Base-by-base conservation (phyloP, 1,284 basidiomycete genomes). In the Papiliotrema laurentii region DNA sequence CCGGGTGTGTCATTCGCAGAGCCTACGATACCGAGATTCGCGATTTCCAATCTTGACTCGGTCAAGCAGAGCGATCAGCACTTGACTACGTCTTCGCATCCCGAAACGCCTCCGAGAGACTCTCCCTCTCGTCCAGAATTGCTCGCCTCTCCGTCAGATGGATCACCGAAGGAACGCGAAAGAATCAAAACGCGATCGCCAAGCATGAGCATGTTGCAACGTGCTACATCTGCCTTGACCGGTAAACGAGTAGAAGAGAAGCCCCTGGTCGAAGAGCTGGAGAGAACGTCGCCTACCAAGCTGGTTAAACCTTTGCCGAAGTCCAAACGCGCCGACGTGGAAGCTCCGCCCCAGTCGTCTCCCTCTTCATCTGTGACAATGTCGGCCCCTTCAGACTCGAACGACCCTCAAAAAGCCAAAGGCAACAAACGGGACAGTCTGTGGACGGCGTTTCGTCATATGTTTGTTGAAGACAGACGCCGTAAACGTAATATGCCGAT, bases 171-270 rank as follows among this genome's bases (percentile, higher is more conserved):
- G 21, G 56, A 53, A 24, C 55, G 50, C 6, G 64, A 59, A 6
- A 53, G 44, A 14, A 67, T 77, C 46, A 91, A 90, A 64, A 75
- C 70, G 26, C 78, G 89, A 6, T 83, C 87, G 1, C 86, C 87
- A 5, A 92, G 89, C 49, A 86, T 94, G 47, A 92, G 85, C 64
- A 93, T 96, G 70, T 86, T 96, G 77, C 91, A 94, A 60, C 82
- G 91, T 5, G 91, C 89, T 0, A 92, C 89, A 0, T 92, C 89
- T 0, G 89, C 72, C 0, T 63, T 90, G 3, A 86, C 87, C 59
- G 52, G 58, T 19, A 51, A 60, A 11, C 50, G 58, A 50, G 45
- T 47, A 3, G 49, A 53, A 35, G 46, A 53, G 31, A 38, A 40
- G 19, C 18, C 31, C 10, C 38, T 48, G 24, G 33, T 28, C 19